Conservation (phyloP, 2,329 filamentous ascomycete genomes). For the Diaporthe sp. region DNA sequence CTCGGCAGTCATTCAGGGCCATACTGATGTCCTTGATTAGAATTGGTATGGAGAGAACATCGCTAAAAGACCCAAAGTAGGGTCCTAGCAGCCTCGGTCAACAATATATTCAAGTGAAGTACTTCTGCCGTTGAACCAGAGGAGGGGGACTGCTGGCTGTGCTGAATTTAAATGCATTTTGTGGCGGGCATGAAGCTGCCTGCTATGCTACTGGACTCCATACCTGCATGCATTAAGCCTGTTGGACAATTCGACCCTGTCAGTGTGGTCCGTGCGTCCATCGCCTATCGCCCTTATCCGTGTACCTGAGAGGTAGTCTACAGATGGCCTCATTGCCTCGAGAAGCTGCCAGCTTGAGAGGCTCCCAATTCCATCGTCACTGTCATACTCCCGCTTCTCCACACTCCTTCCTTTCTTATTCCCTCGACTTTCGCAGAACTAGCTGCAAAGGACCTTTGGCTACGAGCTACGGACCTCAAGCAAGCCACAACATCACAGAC, state of each 20-base stretch:
- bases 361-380: background rate
- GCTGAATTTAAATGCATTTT: background rate
- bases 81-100: background rate
- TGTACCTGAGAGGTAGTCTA: conserved; percentile 7
- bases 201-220: background rate
- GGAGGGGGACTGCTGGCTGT: too few species aligned
- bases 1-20: conserved; percentile 1
- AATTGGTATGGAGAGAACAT: background rate
- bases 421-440: too few species aligned
- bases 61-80: background rate
- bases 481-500: conserved; percentile 33
- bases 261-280: background rate
- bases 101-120: background rate
- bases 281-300: background rate
- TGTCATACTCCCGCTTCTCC: conserved; percentile 31
- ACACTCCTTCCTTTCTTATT: background rate
- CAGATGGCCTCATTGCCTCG: conserved; percentile 21
- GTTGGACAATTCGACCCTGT: too few species aligned
- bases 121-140: too few species aligned
- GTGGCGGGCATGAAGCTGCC: background rate
- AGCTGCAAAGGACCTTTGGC: background rate
- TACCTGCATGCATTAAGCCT: background rate
- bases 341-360: conserved; percentile 5
- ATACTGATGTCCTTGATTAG: background rate
- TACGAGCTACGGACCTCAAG: background rate